These are phyloP conservation scores for Boletus coccyginus DNA, from an alignment of 768 basidiomycete genomes.

Conservation along the genomic window DNA sequence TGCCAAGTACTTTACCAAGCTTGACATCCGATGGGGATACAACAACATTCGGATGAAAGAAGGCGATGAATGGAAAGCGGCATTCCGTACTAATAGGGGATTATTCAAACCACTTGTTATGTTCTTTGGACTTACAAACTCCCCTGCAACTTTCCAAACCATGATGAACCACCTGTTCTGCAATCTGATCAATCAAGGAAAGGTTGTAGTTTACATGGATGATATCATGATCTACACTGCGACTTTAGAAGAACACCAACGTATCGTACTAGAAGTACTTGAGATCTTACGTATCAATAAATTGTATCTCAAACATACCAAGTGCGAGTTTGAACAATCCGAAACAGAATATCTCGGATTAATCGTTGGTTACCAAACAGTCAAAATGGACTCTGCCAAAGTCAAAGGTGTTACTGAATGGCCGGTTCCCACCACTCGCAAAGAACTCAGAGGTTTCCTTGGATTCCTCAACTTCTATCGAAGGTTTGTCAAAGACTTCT, in stretches of 20 bases:
- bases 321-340: not conserved
- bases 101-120: not conserved
- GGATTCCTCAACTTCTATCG: not conserved
- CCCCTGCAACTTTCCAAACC: not conserved
- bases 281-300: not conserved
- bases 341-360: not conserved
- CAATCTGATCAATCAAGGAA: not conserved
- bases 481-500: not conserved
- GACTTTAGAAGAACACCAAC: conserved; percentile 28
- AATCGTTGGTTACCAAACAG: not conserved
- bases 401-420: not conserved
- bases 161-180: not conserved
- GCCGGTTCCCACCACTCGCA: not conserved
- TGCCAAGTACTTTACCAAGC: conserved; percentile 23
- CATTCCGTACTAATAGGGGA: conserved; percentile 15
- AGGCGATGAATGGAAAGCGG: conserved; percentile 34
- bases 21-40: conserved; percentile 34
- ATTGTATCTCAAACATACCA: not conserved
- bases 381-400: not conserved
- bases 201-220: conserved; percentile 33
- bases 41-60: conserved; percentile 29
- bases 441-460: not conserved
- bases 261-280: not conserved
- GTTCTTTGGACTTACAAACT: not conserved
- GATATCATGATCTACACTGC: conserved; percentile 38